These are phyloP conservation scores for Passalora sequoiae DNA, from an alignment of 2,329 filamentous ascomycete species.

Conservation along the genomic window DNA sequence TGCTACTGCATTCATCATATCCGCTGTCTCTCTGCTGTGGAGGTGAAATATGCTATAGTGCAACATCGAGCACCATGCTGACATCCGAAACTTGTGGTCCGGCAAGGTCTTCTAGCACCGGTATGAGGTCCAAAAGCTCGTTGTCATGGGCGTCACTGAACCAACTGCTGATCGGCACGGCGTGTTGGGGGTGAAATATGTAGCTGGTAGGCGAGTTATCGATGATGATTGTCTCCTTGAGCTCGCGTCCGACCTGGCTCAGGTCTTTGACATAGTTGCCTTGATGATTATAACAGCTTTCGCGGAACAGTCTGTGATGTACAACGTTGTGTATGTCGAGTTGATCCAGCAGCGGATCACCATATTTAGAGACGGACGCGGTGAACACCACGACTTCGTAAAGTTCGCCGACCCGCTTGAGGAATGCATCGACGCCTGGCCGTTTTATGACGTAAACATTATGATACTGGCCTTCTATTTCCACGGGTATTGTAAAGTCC, in stretches of 20 bases:
- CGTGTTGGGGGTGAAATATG: slow-evolving; percentile 98
- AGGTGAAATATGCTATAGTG: slow-evolving; percentile 43
- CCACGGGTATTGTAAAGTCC: slow-evolving; percentile 97
- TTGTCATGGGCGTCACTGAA: slow-evolving; percentile 99
- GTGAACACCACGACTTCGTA: slow-evolving; percentile 99
- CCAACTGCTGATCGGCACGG: slow-evolving; percentile 99
- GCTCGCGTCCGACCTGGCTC: slow-evolving; percentile 89
- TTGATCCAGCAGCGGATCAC: slow-evolving; percentile 91
- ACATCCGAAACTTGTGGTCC: slow-evolving; percentile 86
- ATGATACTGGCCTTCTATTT: slow-evolving; percentile 98
- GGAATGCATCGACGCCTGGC: slow-evolving; percentile 96
- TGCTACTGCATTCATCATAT: slow-evolving; percentile 1
- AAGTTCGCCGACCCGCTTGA: slow-evolving; percentile 95
- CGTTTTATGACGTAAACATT: slow-evolving; percentile 99
- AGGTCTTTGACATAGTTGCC: slow-evolving; percentile 99
- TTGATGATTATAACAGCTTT: slow-evolving; percentile 99
- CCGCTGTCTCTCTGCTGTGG: neutral
- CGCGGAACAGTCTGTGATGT: slow-evolving; percentile 91
- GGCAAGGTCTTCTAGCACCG: slow-evolving; percentile 94
- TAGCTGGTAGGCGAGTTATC: slow-evolving; percentile 99
- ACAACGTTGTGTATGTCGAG: slow-evolving; percentile 96
- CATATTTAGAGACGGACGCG: slow-evolving; percentile 98
- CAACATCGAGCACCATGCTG: slow-evolving; percentile 92
- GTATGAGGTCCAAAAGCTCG: slow-evolving; percentile 93
- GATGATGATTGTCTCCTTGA: slow-evolving; percentile 98